Evolutionary conservation across 306 rosid genomes (phyloP), one percentile per base, ranked within the genome.

Genomic region (Morella rubra): DNA sequence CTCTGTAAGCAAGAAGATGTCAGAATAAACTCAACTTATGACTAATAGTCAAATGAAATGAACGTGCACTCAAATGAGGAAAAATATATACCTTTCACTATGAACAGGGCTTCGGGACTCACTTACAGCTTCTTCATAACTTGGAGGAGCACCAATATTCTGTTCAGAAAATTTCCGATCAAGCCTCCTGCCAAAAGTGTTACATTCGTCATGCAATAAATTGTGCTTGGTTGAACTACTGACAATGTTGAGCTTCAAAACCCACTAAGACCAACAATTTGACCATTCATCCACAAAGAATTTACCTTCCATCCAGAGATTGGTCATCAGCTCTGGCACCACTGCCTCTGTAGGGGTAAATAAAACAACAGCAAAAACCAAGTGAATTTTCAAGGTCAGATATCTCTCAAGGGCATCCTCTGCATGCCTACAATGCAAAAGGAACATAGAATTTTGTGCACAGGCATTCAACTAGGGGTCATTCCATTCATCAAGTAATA

Each of bases 91-190:
- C 99, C 93, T 92, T 86, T 90, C 95, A 80, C 81, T 82, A 71
- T 80, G 87, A 72, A 76, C 90, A 55, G 96, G 93, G 79, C 94
- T 93, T 80, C 83, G 85, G 81, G 96, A 77, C 79, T 93, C 96
- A 32, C 81, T 87, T 70, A 89, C 86, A 87, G 79, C 90, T 83
- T 96, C 99, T 78, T 92, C 98, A 73, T 96, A 96, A 75, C 90
- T 92, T 49, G 99, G 98, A 77, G 96, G 98, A 32, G 85, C 96
- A 66, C 93, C 87, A 16, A 74, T 74, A 77, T 88, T 89, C 83
- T 96, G 91, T 87, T 89, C 96, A 45, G 97, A 91, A 87, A 88
- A 82, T 81, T 91, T 96, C 79, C 86, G 87, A 78, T 88, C 96
- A 42, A 96, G 85, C 76, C 84, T 40, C 86, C 91, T 85, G 86